Percentiles rank a stretch among this genome's conserved stretches.
Conservation (phyloP, 352 stramenopile species). For the Phytophthora citrophthora region DNA sequence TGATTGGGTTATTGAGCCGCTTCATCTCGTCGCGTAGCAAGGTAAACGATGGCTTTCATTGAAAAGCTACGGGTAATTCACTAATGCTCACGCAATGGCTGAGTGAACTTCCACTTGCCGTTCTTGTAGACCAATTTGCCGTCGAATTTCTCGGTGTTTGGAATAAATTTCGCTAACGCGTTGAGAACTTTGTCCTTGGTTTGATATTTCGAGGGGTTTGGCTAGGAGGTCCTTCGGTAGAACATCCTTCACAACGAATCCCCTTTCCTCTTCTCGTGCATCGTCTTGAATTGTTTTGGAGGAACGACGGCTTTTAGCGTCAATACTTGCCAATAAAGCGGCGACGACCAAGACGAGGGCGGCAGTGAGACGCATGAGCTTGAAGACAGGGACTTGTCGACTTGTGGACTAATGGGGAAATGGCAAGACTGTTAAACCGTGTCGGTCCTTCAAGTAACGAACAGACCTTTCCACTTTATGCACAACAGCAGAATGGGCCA, state of each 20-base stretch:
- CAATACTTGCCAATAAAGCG: not conserved
- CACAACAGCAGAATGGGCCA: not conserved
- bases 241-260: not conserved
- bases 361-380: not conserved
- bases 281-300: not conserved
- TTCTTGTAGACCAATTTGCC: not conserved
- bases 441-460: too few relatives aligned
- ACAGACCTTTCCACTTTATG: not conserved
- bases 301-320: not conserved
- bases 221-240: not conserved
- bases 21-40: conserved; percentile 30
- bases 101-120: not conserved
- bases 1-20: conserved; percentile 38
- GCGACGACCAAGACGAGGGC: not conserved
- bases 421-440: not conserved
- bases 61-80: not conserved
- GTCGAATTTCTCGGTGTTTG: not conserved
- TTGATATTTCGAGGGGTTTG: not conserved
- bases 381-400: too few relatives aligned
- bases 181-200: not conserved
- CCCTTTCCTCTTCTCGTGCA: not conserved
- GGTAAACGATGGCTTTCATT: too few relatives aligned
- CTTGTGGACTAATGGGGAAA: not conserved
- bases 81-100: not conserved
- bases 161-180: not conserved